A percentile compares a stretch with the other conserved stretches of the same genome.
Evolutionary conservation across 257 asterid genomes (phyloP).

Genomic region (Solanum etuberosum): DNA sequence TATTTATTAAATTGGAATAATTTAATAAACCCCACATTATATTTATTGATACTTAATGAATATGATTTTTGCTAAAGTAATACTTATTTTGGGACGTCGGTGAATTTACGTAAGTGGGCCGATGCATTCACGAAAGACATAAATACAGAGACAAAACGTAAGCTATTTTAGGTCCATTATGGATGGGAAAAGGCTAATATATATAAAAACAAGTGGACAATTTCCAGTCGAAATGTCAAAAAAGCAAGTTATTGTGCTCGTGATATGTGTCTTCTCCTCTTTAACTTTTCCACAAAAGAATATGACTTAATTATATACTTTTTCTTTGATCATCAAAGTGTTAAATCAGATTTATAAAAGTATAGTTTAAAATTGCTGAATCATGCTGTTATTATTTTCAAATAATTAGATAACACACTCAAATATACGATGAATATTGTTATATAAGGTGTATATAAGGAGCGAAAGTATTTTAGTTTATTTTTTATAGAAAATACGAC

Average conservation of each 20-base stretch:
- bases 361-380: neutral
- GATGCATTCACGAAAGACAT: neutral
- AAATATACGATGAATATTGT: neutral
- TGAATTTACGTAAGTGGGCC: neutral
- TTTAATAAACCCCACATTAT: too few species aligned
- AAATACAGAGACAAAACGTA: neutral
- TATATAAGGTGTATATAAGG: neutral
- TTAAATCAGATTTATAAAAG: neutral
- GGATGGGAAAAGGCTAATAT: neutral
- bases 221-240: neutral
- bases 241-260: neutral
- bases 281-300: neutral
- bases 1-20: too few species aligned
- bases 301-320: neutral
- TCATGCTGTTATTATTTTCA: neutral
- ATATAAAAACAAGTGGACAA: neutral
- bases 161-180: neutral
- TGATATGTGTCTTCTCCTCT: neutral
- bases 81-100: neutral
- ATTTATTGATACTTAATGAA: too few species aligned
- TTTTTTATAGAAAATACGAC: too few species aligned
- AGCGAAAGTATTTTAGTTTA: neutral
- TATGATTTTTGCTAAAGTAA: neutral
- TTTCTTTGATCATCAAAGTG: neutral
- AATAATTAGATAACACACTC: neutral